These are phyloP conservation scores for Sonneratia caseolaris DNA, from an alignment of 345 rosid genomes.

Conservation along the genomic window DNA sequence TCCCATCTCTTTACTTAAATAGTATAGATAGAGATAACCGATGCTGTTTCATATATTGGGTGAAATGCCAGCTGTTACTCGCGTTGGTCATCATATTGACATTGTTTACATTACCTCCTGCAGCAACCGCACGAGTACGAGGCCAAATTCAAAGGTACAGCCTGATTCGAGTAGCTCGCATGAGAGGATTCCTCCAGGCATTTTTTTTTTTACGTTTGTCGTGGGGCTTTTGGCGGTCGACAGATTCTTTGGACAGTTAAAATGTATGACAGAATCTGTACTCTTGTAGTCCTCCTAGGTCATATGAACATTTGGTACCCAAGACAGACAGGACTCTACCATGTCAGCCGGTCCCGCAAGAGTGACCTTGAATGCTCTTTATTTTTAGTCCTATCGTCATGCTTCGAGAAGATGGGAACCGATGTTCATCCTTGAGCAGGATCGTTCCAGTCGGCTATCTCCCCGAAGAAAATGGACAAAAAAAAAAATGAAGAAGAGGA, in stretches of 20 bases:
- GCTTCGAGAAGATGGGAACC: too few relatives aligned
- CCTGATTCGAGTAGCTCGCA: neutral
- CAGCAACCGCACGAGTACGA: constrained; percentile 65
- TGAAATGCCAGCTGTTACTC: neutral
- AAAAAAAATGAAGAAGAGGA: too few relatives aligned
- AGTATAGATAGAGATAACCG: neutral
- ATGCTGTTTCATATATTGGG: neutral
- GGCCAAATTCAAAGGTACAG: constrained; percentile 41
- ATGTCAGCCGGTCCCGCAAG: too few relatives aligned
- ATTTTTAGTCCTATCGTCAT: too few relatives aligned
- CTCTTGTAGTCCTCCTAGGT: neutral
- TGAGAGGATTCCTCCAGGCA: neutral
- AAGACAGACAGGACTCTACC: too few relatives aligned
- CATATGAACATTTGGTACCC: too few relatives aligned
- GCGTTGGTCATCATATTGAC: neutral
- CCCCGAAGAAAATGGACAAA: too few relatives aligned
- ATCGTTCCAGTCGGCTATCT: too few relatives aligned
- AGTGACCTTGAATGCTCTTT: too few relatives aligned
- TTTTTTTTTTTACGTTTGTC: too few relatives aligned
- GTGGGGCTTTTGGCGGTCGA: neutral
- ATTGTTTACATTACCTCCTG: neutral
- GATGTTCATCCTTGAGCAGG: too few relatives aligned
- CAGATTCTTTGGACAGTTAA: neutral
- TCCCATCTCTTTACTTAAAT: too few relatives aligned
- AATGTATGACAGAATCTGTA: neutral